These are phyloP conservation scores for Parastagonospora avenae DNA, from an alignment of 2,329 filamentous ascomycete species.

Conservation along the genomic window DNA sequence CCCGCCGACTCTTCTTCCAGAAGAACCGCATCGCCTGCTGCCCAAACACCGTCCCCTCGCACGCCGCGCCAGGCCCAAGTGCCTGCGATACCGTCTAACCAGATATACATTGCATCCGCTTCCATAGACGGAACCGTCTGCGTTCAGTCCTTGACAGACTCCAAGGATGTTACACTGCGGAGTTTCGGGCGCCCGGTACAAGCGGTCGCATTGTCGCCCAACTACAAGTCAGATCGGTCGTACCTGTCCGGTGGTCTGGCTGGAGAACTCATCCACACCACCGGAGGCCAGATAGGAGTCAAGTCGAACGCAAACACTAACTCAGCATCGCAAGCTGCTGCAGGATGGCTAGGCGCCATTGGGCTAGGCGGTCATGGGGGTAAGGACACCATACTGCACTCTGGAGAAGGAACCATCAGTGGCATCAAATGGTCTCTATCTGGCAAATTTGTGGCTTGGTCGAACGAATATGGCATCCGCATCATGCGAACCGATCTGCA, in stretches of 20 bases:
- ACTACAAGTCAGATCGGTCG: slow-evolving; percentile 85
- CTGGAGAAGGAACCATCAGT: slow-evolving; percentile 88
- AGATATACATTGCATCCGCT: slow-evolving; percentile 90
- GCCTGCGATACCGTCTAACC: slow-evolving; percentile 79
- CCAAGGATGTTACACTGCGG: slow-evolving; percentile 86
- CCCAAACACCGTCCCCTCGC: slow-evolving; percentile 53
- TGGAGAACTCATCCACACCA: slow-evolving; percentile 84
- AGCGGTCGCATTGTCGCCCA: slow-evolving; percentile 89
- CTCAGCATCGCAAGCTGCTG: slow-evolving; percentile 80
- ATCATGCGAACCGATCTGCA: slow-evolving; percentile 92
- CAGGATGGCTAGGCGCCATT: slow-evolving; percentile 89
- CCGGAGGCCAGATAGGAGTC: slow-evolving; percentile 77
- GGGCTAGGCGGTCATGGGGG: slow-evolving; percentile 78
- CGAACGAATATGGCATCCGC: slow-evolving; percentile 96
- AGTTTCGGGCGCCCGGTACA: slow-evolving; percentile 95
- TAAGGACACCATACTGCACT: slow-evolving; percentile 85
- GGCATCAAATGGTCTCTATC: slow-evolving; percentile 94
- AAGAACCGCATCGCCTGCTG: slow-evolving; percentile 28
- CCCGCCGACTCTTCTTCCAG: slow-evolving; percentile 49
- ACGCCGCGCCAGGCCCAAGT: slow-evolving; percentile 64
- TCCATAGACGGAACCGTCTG: slow-evolving; percentile 97
- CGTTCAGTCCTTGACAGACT: slow-evolving; percentile 82
- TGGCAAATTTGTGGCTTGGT: slow-evolving; percentile 90
- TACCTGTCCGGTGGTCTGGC: slow-evolving; percentile 91
- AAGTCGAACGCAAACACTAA: slow-evolving; percentile 86